Evolutionary conservation across 257 asterid genomes (phyloP), one percentile per base, ranked within the genome.

Genomic region (Capsicum pubescens): DNA sequence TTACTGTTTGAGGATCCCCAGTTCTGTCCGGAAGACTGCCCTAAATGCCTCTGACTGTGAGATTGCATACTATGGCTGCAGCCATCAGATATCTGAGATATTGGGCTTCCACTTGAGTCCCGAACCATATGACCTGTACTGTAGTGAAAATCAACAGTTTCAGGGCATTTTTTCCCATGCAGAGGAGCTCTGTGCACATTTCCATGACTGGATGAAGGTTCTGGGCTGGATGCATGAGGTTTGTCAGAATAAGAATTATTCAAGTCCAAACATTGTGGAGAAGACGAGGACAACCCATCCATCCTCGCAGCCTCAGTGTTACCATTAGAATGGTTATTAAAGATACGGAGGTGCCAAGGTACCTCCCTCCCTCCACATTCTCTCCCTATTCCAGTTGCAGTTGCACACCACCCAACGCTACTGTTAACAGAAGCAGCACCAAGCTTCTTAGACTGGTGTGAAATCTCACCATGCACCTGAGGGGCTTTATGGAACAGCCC

Each of bases 401-500:
- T 72, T 72, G 10, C 80, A 79, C 52, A 52, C 82, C 81, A 15
- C n/a, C 76, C 83, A 67, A 48, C 69, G 52, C 66, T 36, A 35
- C 59, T 59, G 80, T 60, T 83, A 39, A 78, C 82, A 39, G 78
- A 63, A 71, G 85, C 82, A 83, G 87, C 84, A 71, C 79, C 87
- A 66, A 86, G 76, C 86, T 86, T 90, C 83, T 54, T 90, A 69
- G 89, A 82, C 50, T 55, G 86, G 59, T 88, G 77, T 67, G 93
- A 86, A 67, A 83, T 52, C 77, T 90, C 88, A 59, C 68, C 79
- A n/a, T 88, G 87, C 79, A 82, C 87, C 26, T 87, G 92, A 36
- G 91, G 82, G 52, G 93, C 86, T 72, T 87, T 89, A 85, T 90
- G 91, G 84, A 91, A 87, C 74, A 84, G 89, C 74, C 93, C 91